Evolutionary conservation across 73 alveolate species (phyloP), one percentile per base, ranked within the genome.

Genomic region (Paramecium sexaurelia): DNA sequence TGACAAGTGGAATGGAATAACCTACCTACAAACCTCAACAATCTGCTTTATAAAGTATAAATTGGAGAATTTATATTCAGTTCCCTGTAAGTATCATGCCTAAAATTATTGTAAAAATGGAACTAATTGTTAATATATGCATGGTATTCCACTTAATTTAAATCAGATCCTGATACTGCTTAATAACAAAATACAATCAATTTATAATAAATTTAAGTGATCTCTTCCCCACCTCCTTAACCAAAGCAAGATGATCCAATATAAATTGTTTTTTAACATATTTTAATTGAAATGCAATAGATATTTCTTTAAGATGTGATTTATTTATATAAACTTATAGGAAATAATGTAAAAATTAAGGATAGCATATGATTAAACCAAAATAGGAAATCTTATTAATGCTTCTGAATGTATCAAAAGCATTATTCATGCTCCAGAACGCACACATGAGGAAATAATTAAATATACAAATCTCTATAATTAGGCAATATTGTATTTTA

Each of bases 321-420:
- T 27, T 61, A 17, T 69, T 32, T 17, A 33, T 26, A 13, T 69
- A 69, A 69, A 17, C 10, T 55, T 35, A 69, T 69, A 69, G 85
- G 85, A 69, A 26, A 69, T 69, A 15, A 69, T 69, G 33, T 69
- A 33, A 32, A 69, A 69, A 69, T 69, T 69, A 33, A 69, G 33
- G 85, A 33, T 69, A 32, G 85, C 82, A 15, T 57, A 5, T 20
- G 82, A 57, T 57, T 11, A 57, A 27, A 27, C 26, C 2, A 57
- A 22, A 24, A 27, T 27, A 15, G 82, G 82, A 8, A 57, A 57
- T 57, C 41, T 57, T 11, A 22, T 24, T 20, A 8, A 57, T 57
- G 82, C 41, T 20, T 57, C 82, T 20, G 82, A 57, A 22, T 57
- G 82, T 11, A 24, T 57, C 26, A 57, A 22, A 27, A 57, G 41